Percentiles rank a stretch among this genome's conserved stretches.
Evolutionary conservation across 2,329 filamentous ascomycete genomes (phyloP).

Genomic region (Aspergillus pseudotamarii): DNA sequence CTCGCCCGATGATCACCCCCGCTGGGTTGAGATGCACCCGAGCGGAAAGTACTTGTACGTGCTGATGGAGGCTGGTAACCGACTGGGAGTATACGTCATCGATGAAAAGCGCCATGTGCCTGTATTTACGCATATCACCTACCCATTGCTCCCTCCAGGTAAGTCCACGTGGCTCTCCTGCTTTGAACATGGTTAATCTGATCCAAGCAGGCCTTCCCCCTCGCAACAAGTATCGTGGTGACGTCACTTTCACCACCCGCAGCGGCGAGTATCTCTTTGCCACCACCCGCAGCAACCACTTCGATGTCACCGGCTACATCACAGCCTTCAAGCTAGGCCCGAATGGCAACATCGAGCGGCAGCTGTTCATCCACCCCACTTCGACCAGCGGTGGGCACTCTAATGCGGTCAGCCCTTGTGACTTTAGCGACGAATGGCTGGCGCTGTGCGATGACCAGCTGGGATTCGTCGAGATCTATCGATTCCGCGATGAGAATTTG

Average conservation of each 20-base stretch:
- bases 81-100: slow-evolving; percentile 78
- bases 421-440: slow-evolving; percentile 87
- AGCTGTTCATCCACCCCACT: slow-evolving; percentile 80
- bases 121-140: slow-evolving; percentile 75
- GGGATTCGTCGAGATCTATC: slow-evolving; percentile 84
- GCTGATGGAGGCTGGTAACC: slow-evolving; percentile 88
- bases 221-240: slow-evolving; percentile 72
- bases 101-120: slow-evolving; percentile 73
- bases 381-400: slow-evolving; percentile 86
- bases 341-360: slow-evolving; percentile 71
- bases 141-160: slow-evolving; percentile 78
- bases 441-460: slow-evolving; percentile 87
- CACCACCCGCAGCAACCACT: slow-evolving; percentile 76
- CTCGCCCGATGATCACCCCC: slow-evolving; percentile 72
- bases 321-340: slow-evolving; percentile 73
- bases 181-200: slow-evolving; percentile 4
- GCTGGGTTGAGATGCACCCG: slow-evolving; percentile 85
- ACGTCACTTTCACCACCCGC: slow-evolving; percentile 74
- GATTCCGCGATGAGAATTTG: slow-evolving; percentile 81
- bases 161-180: slow-evolving; percentile 37
- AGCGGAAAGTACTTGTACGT: slow-evolving; percentile 78
- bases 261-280: slow-evolving; percentile 79
- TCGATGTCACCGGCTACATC: slow-evolving; percentile 78
- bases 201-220: slow-evolving; percentile 34
- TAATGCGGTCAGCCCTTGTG: slow-evolving; percentile 82